Evolutionary conservation across 1,284 basidiomycete species (phyloP), one percentile per base, ranked within the genome.

Genomic region (Mycena citricolor): DNA sequence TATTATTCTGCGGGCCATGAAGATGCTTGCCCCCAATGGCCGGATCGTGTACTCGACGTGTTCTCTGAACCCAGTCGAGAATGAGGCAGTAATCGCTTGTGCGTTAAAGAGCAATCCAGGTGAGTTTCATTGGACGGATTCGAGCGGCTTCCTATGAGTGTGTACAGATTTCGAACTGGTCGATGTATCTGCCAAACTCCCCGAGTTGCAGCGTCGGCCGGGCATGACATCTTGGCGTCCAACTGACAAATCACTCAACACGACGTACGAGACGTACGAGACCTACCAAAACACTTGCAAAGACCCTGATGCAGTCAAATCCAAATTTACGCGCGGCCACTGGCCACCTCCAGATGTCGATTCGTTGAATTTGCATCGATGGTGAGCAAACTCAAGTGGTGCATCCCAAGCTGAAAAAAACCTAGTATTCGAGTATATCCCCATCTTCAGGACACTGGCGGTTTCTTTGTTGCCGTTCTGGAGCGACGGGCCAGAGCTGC

Each of bases 21-120:
- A 84, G 49, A 78, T 97, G 68, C 79, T 99, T 32, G 85, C 87
- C 54, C 79, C 81, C 4, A 83, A 86, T 25, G 95, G 95, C 10
- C 82, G 91, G 26, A 86, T 99, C 47, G 94, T 98, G 20, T 99
- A 99, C 67, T 99, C 95, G 4, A 99, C 95, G 0, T 99, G 97
- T 64, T 98, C 94, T 1, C 74, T 99, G 57, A 99, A 99, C 66
- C 97, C 95, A 1, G 77, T 94, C 22, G 97, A 99, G 68, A 98
- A 99, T 64, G 97, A 99, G 67, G 92, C 97, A 7, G 95, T 99
- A 47, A 76, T 99, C 23, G 88, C 91, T 2, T 86, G 89, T 24
- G 94, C 89, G 0, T 70, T 97, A 22, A 80, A 79, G 51, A 68
- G 74, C 4, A 79, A 84, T 54, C 74, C 81, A 21, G 87, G 90